A percentile compares a stretch with the other conserved stretches of the same genome.
These are phyloP conservation scores for Arthroderma sp. DNA, from an alignment of 2,329 filamentous ascomycete genomes.

Conservation along the genomic window DNA sequence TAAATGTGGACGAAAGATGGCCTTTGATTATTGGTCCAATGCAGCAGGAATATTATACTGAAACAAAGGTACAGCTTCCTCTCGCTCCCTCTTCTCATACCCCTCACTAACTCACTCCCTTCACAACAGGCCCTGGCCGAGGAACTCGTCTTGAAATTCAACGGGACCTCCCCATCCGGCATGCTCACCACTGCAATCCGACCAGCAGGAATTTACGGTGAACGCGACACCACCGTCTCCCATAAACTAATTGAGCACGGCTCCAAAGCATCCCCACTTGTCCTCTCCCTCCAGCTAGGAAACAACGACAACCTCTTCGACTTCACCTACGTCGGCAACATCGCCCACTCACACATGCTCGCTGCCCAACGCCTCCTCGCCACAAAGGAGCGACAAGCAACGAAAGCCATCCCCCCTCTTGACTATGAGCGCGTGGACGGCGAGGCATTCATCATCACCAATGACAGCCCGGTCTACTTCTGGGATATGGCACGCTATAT, in stretches of 20 bases:
- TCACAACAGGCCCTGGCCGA: constrained; percentile 59
- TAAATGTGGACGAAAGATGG: constrained; percentile 74
- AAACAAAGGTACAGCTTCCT: constrained; percentile 58
- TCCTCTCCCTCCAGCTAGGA: constrained; percentile 70
- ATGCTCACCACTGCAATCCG: constrained; percentile 72
- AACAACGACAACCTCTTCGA: constrained; percentile 57
- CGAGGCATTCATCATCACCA: constrained; percentile 81
- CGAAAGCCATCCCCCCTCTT: constrained; percentile 45
- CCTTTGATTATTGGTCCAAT: constrained; percentile 58
- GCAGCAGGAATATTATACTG: constrained; percentile 72
- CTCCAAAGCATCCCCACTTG: constrained; percentile 40
- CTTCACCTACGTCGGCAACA: constrained; percentile 56
- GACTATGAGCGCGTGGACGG: constrained; percentile 66
- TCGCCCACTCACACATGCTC: constrained; percentile 69
- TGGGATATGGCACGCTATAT: constrained; percentile 75
- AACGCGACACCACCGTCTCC: constrained; percentile 67
- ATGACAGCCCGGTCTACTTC: constrained; percentile 77
- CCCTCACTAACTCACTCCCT: not conserved
- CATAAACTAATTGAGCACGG: constrained; percentile 62
- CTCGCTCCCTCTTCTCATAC: not conserved
- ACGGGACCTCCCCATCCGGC: constrained; percentile 42
- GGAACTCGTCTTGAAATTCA: constrained; percentile 62
- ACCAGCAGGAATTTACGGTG: constrained; percentile 80
- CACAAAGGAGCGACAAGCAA: constrained; percentile 21
- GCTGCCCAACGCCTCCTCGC: constrained; percentile 60